These are phyloP conservation scores for Rhododendron mucronatum DNA, from an alignment of 148 eudicot species.

Conservation along the genomic window DNA sequence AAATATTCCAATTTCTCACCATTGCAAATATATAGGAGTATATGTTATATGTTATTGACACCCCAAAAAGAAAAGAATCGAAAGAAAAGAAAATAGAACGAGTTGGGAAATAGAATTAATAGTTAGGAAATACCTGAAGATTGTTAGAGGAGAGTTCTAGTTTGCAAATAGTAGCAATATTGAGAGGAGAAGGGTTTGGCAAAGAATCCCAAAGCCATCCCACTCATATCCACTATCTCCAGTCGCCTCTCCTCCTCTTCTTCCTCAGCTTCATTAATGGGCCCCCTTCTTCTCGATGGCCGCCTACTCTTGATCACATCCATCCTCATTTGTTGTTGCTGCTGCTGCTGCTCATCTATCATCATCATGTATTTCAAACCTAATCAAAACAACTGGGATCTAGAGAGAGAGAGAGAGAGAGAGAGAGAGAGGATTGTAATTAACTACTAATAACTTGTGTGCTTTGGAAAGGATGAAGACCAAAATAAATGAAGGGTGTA, in stretches of 20 bases:
- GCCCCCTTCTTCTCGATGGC: neutral
- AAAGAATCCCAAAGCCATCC: slow-evolving; percentile 43
- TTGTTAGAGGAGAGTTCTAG: slow-evolving; percentile 74
- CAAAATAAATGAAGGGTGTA: too few relatives aligned
- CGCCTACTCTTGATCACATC: neutral
- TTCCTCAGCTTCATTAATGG: neutral
- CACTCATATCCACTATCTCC: slow-evolving; percentile 59
- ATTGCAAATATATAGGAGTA: too few relatives aligned
- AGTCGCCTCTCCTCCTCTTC: slow-evolving; percentile 12
- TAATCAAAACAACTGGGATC: neutral
- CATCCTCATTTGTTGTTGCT: neutral
- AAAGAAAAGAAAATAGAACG: neutral
- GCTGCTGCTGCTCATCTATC: slow-evolving; percentile 16
- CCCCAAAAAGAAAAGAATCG: too few relatives aligned
- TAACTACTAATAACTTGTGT: neutral
- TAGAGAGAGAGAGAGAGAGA: too few relatives aligned
- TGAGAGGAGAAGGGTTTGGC: slow-evolving; percentile 44
- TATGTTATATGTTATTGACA: too few relatives aligned
- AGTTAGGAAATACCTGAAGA: slow-evolving; percentile 38
- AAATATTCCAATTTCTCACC: neutral
- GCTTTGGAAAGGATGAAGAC: neutral
- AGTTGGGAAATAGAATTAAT: neutral
- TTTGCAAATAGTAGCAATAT: slow-evolving; percentile 57
- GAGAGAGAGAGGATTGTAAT: neutral
- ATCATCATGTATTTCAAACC: neutral